Evolutionary conservation across 441 rosid species (phyloP).

Genomic region (Corymbia calophylla): DNA sequence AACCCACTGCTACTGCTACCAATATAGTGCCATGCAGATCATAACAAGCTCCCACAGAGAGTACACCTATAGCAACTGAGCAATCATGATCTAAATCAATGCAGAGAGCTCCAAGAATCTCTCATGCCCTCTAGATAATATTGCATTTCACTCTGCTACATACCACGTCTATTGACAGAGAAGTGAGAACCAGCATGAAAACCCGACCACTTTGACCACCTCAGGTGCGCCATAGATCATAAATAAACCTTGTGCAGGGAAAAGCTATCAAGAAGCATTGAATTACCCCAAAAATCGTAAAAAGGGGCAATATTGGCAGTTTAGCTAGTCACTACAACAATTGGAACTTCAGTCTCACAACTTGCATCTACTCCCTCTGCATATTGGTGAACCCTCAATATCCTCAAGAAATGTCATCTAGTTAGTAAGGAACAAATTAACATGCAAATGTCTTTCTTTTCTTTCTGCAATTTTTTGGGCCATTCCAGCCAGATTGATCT

Average conservation of each 20-base stretch:
- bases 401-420: background rate
- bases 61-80: background rate
- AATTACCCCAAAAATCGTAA: background rate
- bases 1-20: background rate
- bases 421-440: background rate
- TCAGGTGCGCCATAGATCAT: background rate
- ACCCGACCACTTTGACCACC: background rate
- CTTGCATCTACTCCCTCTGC: background rate
- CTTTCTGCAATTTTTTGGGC: background rate
- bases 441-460: background rate
- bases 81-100: background rate
- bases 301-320: background rate
- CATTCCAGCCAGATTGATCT: background rate
- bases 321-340: background rate
- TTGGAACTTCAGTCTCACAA: background rate
- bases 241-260: background rate
- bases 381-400: background rate
- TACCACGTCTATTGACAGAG: background rate
- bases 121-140: background rate
- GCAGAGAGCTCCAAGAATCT: background rate
- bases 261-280: background rate
- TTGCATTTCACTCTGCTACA: background rate
- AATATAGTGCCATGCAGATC: background rate
- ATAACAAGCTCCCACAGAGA: background rate
- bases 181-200: background rate